These are phyloP conservation scores for Medicago arabica DNA, from an alignment of 306 rosid species.

Conservation along the genomic window DNA sequence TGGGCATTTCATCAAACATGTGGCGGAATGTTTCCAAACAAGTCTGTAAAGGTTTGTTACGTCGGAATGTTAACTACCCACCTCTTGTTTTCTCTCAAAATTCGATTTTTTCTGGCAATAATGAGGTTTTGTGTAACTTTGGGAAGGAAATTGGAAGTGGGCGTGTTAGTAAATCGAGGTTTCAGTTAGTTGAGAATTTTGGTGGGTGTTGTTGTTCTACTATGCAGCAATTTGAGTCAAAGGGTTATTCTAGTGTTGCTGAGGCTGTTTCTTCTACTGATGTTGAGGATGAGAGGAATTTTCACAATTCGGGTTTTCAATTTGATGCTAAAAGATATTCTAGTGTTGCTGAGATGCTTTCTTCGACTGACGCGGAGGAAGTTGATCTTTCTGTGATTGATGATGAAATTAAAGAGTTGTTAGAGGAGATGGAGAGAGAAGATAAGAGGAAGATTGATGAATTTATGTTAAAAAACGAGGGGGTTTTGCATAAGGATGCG, in stretches of 20 bases:
- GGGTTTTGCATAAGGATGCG: background rate
- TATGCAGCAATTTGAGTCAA: constrained; percentile 37
- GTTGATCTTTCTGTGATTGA: constrained; percentile 55
- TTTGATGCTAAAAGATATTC: constrained; percentile 56
- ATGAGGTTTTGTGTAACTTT: constrained; percentile 5
- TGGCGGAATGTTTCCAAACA: constrained; percentile 69
- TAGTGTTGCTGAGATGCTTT: constrained; percentile 73
- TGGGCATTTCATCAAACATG: constrained; percentile 62
- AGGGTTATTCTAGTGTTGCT: constrained; percentile 70
- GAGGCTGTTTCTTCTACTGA: constrained; percentile 82
- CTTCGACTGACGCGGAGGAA: constrained; percentile 63
- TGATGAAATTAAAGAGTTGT: constrained; percentile 57
- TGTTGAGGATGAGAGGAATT: constrained; percentile 60
- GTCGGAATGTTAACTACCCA: constrained; percentile 32
- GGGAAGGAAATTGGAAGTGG: constrained; percentile 37
- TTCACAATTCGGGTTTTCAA: constrained; percentile 3
- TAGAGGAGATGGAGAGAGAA: constrained; percentile 63
- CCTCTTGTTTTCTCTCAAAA: constrained; percentile 39
- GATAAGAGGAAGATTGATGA: constrained; percentile 46
- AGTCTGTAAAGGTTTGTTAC: constrained; percentile 42
- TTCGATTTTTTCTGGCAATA: constrained; percentile 3
- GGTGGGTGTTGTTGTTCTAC: constrained; percentile 24
- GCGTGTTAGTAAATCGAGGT: background rate
- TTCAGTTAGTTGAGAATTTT: constrained; percentile 7
- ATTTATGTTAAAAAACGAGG: constrained; percentile 38